These are phyloP conservation scores for Hanseniaspora singularis DNA, from an alignment of 805 yeast genomes.

Conservation along the genomic window DNA sequence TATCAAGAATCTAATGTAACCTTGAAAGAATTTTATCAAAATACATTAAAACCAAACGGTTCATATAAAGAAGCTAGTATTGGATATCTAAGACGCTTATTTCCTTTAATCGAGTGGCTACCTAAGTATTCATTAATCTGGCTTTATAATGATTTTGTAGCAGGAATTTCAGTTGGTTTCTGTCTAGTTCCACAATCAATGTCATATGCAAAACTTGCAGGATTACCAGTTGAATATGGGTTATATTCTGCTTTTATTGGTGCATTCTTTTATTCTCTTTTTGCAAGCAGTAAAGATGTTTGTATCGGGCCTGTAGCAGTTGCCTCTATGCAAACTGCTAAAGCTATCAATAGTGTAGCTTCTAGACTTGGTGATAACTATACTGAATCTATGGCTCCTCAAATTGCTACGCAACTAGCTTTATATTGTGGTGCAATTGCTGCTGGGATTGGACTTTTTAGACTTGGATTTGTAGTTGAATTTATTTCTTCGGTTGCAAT, in stretches of 20 bases:
- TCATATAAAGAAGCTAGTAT: conserved; percentile 18
- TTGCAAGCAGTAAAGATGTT: conserved; percentile 92
- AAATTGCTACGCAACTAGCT: conserved; percentile 68
- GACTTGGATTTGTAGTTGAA: conserved; percentile 81
- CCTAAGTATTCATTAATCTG: conserved; percentile 69
- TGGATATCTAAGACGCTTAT: conserved; percentile 48
- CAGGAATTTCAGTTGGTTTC: conserved; percentile 87
- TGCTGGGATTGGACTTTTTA: conserved; percentile 64
- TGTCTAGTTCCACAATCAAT: conserved; percentile 90
- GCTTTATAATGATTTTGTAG: conserved; percentile 72
- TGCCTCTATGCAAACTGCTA: conserved; percentile 77
- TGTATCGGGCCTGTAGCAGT: conserved; percentile 96
- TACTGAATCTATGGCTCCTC: conserved; percentile 39
- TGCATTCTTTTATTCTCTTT: conserved; percentile 73
- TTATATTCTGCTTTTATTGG: conserved; percentile 87
- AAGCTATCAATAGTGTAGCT: conserved; percentile 57
- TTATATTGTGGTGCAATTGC: conserved; percentile 79
- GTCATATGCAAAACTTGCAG: conserved; percentile 87
- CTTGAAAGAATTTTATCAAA: conserved; percentile 5
- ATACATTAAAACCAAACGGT: not conserved
- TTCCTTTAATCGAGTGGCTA: conserved; percentile 78
- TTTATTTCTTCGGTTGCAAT: conserved; percentile 85
- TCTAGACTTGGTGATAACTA: conserved; percentile 33
- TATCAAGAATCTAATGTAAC: conserved; percentile 6
- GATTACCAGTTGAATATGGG: conserved; percentile 71